Evolutionary conservation across 2,329 filamentous ascomycete species (phyloP).

Genomic region (Aspergillus brunneoviolaceus): DNA sequence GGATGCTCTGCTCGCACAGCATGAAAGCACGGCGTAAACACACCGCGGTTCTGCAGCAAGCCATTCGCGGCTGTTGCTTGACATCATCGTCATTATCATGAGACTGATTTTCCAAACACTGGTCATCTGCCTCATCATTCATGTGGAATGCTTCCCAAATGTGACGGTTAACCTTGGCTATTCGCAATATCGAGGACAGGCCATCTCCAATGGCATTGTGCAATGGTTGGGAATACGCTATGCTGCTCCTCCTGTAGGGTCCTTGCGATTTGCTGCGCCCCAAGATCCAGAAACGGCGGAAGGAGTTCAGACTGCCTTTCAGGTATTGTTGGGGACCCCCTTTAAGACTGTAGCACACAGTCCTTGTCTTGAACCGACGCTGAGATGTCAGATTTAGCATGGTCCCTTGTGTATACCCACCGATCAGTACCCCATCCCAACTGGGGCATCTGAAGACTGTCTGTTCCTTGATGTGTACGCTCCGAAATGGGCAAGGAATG

Average conservation of each 20-base stretch:
- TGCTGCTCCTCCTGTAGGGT: constrained; percentile 66
- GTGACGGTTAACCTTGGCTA: constrained; percentile 63
- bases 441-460: constrained; percentile 48
- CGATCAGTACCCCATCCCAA: constrained; percentile 61
- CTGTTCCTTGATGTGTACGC: constrained; percentile 46
- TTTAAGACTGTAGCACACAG: background rate
- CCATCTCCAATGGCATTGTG: constrained; percentile 58
- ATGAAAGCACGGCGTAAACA: background rate
- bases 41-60: background rate
- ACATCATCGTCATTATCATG: background rate
- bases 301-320: constrained; percentile 54
- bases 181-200: constrained; percentile 61
- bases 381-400: constrained; percentile 30
- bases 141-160: constrained; percentile 26
- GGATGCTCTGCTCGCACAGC: background rate
- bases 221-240: constrained; percentile 76
- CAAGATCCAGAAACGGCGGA: constrained; percentile 56
- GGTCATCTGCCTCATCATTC: constrained; percentile 16
- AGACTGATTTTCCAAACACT: constrained; percentile 2
- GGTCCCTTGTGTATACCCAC: constrained; percentile 64
- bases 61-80: background rate
- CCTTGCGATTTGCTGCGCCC: constrained; percentile 67
- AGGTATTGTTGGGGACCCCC: constrained; percentile 40
- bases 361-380: background rate
- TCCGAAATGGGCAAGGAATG: constrained; percentile 29